A percentile compares a stretch with the other conserved stretches of the same genome.
Conservation (phyloP, 768 basidiomycete genomes). For the Lactarius tabidus region DNA sequence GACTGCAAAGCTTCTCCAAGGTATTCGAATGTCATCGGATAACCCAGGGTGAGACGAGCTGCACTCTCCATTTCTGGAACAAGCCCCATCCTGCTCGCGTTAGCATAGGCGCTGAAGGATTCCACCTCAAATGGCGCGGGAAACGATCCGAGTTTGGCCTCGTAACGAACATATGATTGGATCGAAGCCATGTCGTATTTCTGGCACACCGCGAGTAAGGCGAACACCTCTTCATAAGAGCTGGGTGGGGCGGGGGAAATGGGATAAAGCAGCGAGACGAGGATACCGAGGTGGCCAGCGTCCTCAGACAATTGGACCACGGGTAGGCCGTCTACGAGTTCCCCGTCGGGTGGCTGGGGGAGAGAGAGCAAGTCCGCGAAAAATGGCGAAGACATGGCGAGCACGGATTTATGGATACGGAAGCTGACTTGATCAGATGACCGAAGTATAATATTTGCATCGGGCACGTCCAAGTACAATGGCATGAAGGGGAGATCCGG, state of each 20-base stretch:
- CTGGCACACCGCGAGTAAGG: neutral
- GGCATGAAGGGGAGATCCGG: no score
- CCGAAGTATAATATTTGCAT: no score
- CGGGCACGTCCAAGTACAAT: no score
- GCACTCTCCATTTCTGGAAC: neutral
- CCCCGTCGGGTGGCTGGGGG: neutral
- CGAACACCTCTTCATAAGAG: neutral
- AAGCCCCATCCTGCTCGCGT: neutral
- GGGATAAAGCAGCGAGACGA: neutral
- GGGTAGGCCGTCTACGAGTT: neutral
- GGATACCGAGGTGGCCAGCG: neutral
- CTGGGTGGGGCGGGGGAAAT: neutral
- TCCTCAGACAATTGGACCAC: neutral
- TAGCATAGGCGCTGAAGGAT: neutral
- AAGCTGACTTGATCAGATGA: neutral
- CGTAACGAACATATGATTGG: neutral
- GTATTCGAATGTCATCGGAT: neutral
- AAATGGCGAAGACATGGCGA: neutral
- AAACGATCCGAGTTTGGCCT: neutral
- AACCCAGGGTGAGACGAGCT: neutral
- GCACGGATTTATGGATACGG: no score
- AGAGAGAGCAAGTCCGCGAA: neutral
- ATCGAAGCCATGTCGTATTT: neutral
- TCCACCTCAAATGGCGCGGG: neutral
- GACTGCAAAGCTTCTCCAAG: neutral